These are phyloP conservation scores for Ilex asprella DNA, from an alignment of 257 asterid species.

Conservation along the genomic window DNA sequence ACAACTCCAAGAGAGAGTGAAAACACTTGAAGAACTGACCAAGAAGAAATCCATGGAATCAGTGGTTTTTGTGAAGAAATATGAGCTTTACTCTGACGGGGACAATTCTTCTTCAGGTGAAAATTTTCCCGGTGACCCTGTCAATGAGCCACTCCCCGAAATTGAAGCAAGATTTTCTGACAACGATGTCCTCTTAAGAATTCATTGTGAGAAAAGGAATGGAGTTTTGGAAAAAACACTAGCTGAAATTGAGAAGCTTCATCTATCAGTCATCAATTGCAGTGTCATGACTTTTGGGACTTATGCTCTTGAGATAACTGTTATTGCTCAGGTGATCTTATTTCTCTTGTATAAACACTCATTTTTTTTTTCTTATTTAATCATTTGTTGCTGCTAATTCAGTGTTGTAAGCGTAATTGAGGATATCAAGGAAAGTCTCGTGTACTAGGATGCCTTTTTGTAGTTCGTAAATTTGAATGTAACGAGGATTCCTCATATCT, in stretches of 20 bases:
- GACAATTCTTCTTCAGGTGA: conserved; percentile 29
- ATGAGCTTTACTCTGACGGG: conserved; percentile 20
- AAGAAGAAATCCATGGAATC: conserved; percentile 41
- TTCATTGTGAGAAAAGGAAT: conserved; percentile 63
- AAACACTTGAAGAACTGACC: conserved; percentile 54
- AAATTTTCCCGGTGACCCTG: conserved; percentile 12
- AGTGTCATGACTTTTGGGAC: conserved; percentile 56
- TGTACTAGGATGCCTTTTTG: too few species aligned
- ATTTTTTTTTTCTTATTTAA: too few species aligned
- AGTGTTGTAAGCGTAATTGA: too few species aligned
- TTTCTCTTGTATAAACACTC: not conserved
- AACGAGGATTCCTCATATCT: too few species aligned
- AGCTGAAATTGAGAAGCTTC: conserved; percentile 52
- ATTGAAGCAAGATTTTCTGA: conserved; percentile 54
- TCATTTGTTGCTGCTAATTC: too few species aligned
- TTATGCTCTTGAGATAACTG: conserved; percentile 51
- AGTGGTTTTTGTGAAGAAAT: conserved; percentile 48
- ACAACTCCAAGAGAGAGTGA: conserved; percentile 72
- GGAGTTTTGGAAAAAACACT: conserved; percentile 44
- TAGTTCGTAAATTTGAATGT: too few species aligned
- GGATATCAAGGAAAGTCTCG: too few species aligned
- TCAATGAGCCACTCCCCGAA: conserved; percentile 44
- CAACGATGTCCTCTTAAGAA: conserved; percentile 44
- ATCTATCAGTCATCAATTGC: conserved; percentile 49
- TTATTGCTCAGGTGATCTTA: conserved; percentile 52